phyloP scores from a whole-genome alignment of 768 basidiomycete genomes.

The Tulasnella sp. region DNA sequence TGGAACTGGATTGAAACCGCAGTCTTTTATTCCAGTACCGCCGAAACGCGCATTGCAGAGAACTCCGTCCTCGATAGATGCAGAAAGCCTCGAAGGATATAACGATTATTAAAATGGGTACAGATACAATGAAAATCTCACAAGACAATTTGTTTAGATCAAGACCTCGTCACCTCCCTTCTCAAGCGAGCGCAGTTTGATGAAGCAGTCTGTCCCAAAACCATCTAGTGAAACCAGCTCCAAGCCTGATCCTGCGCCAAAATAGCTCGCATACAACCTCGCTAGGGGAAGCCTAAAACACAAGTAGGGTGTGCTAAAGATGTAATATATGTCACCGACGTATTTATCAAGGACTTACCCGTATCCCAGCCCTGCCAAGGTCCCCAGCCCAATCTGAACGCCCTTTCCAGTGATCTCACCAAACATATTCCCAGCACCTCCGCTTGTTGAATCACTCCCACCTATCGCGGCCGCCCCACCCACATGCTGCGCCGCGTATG shows the following conservation, averaged over 20 bases:
- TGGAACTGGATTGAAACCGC: neutral
- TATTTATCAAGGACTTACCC: conserved; percentile 32
- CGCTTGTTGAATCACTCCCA: conserved; percentile 24
- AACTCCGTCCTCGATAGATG: too few species aligned
- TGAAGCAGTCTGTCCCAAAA: conserved; percentile 42
- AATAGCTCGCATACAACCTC: conserved; percentile 43
- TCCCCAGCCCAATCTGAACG: conserved; percentile 72
- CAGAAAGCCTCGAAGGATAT: too few species aligned
- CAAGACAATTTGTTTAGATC: too few species aligned
- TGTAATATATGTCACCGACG: neutral
- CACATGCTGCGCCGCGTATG: conserved; percentile 70
- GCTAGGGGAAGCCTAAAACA: conserved; percentile 21
- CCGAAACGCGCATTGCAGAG: too few species aligned
- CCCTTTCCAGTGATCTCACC: conserved; percentile 69
- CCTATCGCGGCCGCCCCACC: conserved; percentile 58
- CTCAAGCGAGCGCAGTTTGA: conserved; percentile 45
- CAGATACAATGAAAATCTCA: too few species aligned
- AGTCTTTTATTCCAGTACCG: neutral
- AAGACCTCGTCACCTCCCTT: conserved; percentile 39
- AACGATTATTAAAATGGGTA: too few species aligned
- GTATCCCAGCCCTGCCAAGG: conserved; percentile 82
- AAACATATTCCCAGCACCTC: conserved; percentile 49
- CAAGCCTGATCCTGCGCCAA: conserved; percentile 58
- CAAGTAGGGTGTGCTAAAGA: neutral
- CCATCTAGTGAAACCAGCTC: conserved; percentile 75